A percentile compares a stretch with the other conserved stretches of the same genome.
phyloP scores from a whole-genome alignment of 495 filamentous ascomycete species.

The Penicillium tannophilum region DNA sequence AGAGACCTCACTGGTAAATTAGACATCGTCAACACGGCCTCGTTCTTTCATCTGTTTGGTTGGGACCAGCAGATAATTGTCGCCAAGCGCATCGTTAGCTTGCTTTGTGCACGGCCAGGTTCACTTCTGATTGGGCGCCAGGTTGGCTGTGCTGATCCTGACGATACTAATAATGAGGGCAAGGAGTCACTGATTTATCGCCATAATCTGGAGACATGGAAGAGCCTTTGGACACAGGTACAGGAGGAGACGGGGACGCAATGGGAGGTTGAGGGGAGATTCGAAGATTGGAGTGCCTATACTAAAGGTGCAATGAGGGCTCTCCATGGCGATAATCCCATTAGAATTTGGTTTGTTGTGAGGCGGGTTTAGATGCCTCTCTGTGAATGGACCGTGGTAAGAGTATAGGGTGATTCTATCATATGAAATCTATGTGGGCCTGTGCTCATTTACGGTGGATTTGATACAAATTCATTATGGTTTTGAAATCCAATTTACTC shows the following conservation, averaged over 20 bases:
- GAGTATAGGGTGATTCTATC: neutral
- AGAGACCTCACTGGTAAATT: constrained; percentile 45
- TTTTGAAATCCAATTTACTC: neutral
- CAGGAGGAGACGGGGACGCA: constrained; percentile 45
- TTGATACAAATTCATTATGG: no score
- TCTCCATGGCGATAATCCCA: constrained; percentile 20
- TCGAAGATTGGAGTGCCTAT: constrained; percentile 21
- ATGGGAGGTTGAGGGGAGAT: constrained; percentile 42
- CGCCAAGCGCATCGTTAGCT: constrained; percentile 44
- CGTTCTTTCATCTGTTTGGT: constrained; percentile 64
- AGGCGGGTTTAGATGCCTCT: constrained; percentile 10
- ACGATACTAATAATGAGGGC: constrained; percentile 26
- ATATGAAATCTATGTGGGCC: no score
- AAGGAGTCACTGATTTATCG: constrained; percentile 32
- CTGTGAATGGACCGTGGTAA: neutral
- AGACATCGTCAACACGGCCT: constrained; percentile 56
- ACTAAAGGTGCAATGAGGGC: constrained; percentile 14
- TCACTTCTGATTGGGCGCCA: constrained; percentile 53
- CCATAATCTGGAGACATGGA: constrained; percentile 49
- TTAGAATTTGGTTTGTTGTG: constrained; percentile 24
- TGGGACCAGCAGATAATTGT: constrained; percentile 53
- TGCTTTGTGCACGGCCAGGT: constrained; percentile 47
- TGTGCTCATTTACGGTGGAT: neutral
- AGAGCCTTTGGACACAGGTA: constrained; percentile 54
- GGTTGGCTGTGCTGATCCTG: constrained; percentile 36